Percentiles rank a stretch among this genome's conserved stretches.
Conservation (phyloP, 305 asterid species). For the Fraxinus nigra region DNA sequence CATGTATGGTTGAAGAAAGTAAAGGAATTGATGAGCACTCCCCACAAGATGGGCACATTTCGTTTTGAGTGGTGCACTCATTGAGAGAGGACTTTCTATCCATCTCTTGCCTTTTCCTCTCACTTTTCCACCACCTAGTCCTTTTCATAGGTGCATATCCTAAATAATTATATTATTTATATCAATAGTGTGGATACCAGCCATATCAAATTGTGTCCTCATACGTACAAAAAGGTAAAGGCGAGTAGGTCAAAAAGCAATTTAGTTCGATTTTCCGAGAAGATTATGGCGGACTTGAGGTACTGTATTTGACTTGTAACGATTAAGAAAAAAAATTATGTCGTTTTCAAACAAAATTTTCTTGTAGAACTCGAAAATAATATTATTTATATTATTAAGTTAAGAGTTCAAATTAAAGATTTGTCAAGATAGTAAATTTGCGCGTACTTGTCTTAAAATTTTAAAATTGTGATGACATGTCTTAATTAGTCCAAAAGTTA, state of each 20-base stretch:
- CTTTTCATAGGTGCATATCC: background rate
- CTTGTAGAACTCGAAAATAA: too few relatives aligned
- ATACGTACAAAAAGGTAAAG: background rate
- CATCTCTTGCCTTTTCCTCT: background rate
- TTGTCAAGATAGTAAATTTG: too few relatives aligned
- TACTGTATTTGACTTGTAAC: background rate
- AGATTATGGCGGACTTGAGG: background rate
- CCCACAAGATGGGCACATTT: background rate
- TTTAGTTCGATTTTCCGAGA: background rate
- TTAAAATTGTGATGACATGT: too few relatives aligned
- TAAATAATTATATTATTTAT: too few relatives aligned
- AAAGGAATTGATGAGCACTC: background rate
- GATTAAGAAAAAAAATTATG: too few relatives aligned
- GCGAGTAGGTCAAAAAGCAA: background rate
- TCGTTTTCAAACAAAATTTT: too few relatives aligned
- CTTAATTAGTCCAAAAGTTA: too few relatives aligned
- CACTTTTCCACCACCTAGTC: background rate
- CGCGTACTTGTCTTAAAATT: too few relatives aligned
- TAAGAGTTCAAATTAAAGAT: too few relatives aligned
- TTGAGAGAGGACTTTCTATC: background rate
- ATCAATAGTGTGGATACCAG: background rate
- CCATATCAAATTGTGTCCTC: background rate
- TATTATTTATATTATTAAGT: too few relatives aligned
- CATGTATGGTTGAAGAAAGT: background rate
- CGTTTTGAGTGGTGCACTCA: background rate